Evolutionary conservation across 805 yeast genomes (phyloP), one percentile per base, ranked within the genome.

Genomic region (Danielia oregonensis): DNA sequence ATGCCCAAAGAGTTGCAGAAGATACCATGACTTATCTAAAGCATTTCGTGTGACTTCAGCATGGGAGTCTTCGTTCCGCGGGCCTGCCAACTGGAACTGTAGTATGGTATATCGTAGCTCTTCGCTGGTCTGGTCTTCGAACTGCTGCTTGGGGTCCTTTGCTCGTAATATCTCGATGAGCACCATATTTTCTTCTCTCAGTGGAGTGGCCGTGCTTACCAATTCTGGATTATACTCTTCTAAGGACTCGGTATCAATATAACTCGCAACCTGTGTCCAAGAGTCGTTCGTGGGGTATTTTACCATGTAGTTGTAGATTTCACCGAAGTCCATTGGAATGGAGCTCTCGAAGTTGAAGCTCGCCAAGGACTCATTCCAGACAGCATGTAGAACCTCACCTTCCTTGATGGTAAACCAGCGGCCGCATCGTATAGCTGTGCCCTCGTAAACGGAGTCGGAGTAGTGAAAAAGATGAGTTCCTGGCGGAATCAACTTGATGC

Each of bases 21-120:
- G 47, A 46, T 74, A 77, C 79, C 85, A 76, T 1, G 83, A 65
- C 44, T 78, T 75, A 52, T 85, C 91, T 12, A 75, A 40, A 11
- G 70, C 72, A 39, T 75, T 77, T 5, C 57, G 49, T 18, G 85
- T 80, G 16, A 68, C 54, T 3, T 59, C 57, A 1, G 42, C 41
- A 11, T 24, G 16, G 10, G 61, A 58, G 0, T 28, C 24, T 3
- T 61, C 59, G 10, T 68, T 52, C 28, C 65, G 53, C 16, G 33
- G 24, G 15, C 25, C 19, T 15, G 18, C 18, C 19, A 16, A 13
- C n/a, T 51, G 43, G 33, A 65, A 54, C 34, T 75, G 69, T 5
- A 77, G 57, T 3, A 55, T 46, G 1, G 75, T 63, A 39, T 70
- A 72, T 7, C 48, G 49, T 26, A 77, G 48, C 39, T 67, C 72